Conservation (phyloP, 768 basidiomycete species). For the Amanita molliuscula region DNA sequence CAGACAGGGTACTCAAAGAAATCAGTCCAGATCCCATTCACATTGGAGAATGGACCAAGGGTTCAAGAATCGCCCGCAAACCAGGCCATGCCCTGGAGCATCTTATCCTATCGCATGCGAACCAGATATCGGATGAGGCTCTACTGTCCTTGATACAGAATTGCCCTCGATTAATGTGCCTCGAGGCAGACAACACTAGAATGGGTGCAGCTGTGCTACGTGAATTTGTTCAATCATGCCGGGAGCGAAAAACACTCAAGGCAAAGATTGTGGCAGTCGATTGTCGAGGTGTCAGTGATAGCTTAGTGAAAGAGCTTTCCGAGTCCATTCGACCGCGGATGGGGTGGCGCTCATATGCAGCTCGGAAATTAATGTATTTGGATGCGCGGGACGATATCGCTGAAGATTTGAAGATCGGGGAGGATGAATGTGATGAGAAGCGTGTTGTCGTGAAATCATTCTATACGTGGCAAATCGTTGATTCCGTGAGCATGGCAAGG, state of each 20-base stretch:
- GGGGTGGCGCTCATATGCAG: slow-evolving; percentile 70
- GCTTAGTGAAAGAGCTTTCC: slow-evolving; percentile 49
- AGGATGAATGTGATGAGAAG: slow-evolving; percentile 72
- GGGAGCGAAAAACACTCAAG: slow-evolving; percentile 34
- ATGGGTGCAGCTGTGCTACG: slow-evolving; percentile 49
- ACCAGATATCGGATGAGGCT: slow-evolving; percentile 52
- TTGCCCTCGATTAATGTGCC: slow-evolving; percentile 49
- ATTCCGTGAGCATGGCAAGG: slow-evolving; percentile 55
- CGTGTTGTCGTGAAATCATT: slow-evolving; percentile 77
- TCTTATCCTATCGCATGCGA: slow-evolving; percentile 58
- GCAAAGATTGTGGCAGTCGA: slow-evolving; percentile 64
- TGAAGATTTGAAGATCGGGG: slow-evolving; percentile 55
- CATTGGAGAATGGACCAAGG: not conserved
- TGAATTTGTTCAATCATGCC: slow-evolving; percentile 53
- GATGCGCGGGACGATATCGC: slow-evolving; percentile 57
- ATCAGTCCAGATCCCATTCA: slow-evolving; percentile 39
- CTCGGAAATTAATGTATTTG: slow-evolving; percentile 57
- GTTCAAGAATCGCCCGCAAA: slow-evolving; percentile 19
- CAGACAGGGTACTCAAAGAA: slow-evolving; percentile 55
- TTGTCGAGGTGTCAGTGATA: slow-evolving; percentile 62
- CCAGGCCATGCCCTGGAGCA: slow-evolving; percentile 66
- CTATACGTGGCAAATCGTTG: slow-evolving; percentile 80
- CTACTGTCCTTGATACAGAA: slow-evolving; percentile 51
- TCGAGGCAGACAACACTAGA: slow-evolving; percentile 79
- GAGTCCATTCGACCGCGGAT: slow-evolving; percentile 50